Percentiles rank a stretch among this genome's conserved stretches.
Conservation (phyloP, 352 stramenopile species). For the Phytophthora sp. region DNA sequence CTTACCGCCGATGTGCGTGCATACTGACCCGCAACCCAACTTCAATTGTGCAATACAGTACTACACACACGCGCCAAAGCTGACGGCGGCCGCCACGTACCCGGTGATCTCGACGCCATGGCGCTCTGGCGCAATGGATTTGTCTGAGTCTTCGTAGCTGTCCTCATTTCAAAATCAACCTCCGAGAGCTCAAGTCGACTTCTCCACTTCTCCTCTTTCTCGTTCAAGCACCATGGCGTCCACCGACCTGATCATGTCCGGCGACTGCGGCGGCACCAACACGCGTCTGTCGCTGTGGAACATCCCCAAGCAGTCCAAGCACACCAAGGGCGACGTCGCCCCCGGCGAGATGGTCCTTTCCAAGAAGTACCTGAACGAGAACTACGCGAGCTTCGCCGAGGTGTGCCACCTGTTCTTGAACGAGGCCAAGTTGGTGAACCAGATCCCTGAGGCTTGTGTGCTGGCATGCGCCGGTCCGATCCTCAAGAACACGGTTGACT, state of each 20-base stretch:
- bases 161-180: conserved; percentile 2
- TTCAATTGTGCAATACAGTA: conserved; percentile 43
- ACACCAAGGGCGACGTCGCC: conserved; percentile 54
- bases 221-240: not conserved
- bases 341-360: conserved; percentile 80
- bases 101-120: not conserved
- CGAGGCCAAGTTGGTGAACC: conserved; percentile 80
- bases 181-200: not conserved
- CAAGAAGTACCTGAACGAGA: conserved; percentile 87
- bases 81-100: not conserved
- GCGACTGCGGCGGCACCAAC: conserved; percentile 97
- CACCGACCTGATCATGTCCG: conserved; percentile 61
- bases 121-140: not conserved
- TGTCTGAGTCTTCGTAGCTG: not conserved
- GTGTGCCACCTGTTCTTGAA: conserved; percentile 94
- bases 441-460: conserved; percentile 63
- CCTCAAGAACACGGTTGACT: conserved; percentile 80
- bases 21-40: conserved; percentile 18
- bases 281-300: conserved; percentile 91
- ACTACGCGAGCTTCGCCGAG: conserved; percentile 77
- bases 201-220: not conserved
- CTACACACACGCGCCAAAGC: conserved; percentile 57
- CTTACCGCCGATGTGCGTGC: conserved; percentile 14
- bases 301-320: conserved; percentile 50
- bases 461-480: conserved; percentile 81